These are phyloP conservation scores for Grigorovia jiainica DNA, from an alignment of 805 yeast genomes.

Conservation along the genomic window DNA sequence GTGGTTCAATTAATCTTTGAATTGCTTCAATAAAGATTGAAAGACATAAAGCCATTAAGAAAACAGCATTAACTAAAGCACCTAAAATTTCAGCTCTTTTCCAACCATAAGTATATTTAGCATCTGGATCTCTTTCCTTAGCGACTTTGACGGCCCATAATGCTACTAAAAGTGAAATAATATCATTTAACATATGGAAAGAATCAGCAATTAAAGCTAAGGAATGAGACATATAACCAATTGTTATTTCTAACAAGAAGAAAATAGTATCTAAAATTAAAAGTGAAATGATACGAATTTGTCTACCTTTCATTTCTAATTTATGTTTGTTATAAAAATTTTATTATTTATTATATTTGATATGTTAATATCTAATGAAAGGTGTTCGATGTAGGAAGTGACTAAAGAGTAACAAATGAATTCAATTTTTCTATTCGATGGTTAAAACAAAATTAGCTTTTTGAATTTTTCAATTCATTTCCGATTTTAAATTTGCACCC, in stretches of 20 bases:
- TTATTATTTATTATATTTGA: no score
- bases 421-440: no score
- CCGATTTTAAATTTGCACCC: no score
- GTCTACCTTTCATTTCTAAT: constrained; percentile 39
- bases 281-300: constrained; percentile 60
- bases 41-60: constrained; percentile 82
- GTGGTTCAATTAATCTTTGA: constrained; percentile 80
- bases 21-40: constrained; percentile 88
- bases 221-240: constrained; percentile 89
- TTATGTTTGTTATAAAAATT: neutral
- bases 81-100: constrained; percentile 96
- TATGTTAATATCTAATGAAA: no score
- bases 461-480: no score
- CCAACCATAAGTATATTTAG: constrained; percentile 96
- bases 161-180: constrained; percentile 80
- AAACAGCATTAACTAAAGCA: constrained; percentile 89
- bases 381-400: no score
- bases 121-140: constrained; percentile 69
- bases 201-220: constrained; percentile 93
- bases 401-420: no score
- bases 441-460: no score
- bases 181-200: constrained; percentile 95
- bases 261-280: constrained; percentile 70
- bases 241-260: constrained; percentile 74
- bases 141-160: constrained; percentile 95